Conservation (phyloP, 2,329 filamentous ascomycete genomes). For the Dothistroma septosporum region DNA sequence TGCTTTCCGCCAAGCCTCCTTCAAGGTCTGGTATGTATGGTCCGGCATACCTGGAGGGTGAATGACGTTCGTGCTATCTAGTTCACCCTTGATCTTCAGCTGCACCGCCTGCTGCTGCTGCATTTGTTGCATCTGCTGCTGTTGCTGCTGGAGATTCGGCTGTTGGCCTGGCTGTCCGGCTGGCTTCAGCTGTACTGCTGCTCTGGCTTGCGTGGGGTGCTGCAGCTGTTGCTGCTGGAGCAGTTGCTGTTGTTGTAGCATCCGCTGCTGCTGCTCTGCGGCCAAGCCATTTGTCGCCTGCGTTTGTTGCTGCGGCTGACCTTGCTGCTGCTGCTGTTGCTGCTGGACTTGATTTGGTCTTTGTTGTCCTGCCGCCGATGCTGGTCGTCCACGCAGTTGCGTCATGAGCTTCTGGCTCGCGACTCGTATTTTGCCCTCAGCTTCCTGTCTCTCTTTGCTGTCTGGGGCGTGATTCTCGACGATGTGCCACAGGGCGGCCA, state of each 20-base stretch:
- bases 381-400: slow-evolving; percentile 18
- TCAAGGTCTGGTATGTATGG: slow-evolving; percentile 15
- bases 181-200: not conserved
- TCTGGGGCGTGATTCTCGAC: slow-evolving; percentile 48
- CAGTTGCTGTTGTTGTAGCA: slow-evolving; percentile 16
- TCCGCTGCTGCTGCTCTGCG: slow-evolving; percentile 8
- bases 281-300: slow-evolving; percentile 18
- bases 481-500: slow-evolving; percentile 53
- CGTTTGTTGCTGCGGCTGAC: slow-evolving; percentile 18
- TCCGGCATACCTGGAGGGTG: slow-evolving; percentile 11
- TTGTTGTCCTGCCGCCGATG: slow-evolving; percentile 20
- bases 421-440: slow-evolving; percentile 50
- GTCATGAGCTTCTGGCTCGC: slow-evolving; percentile 45
- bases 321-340: slow-evolving; percentile 12
- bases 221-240: slow-evolving; percentile 16
- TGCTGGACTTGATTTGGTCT: slow-evolving; percentile 12
- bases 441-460: slow-evolving; percentile 47
- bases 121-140: slow-evolving; percentile 7
- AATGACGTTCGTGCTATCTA: slow-evolving; percentile 17
- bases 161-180: slow-evolving; percentile 18
- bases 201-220: slow-evolving; percentile 16
- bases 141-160: slow-evolving; percentile 9
- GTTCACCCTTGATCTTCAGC: slow-evolving; percentile 12
- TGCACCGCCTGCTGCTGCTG: slow-evolving; percentile 8
- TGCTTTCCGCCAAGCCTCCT: slow-evolving; percentile 6